phyloP scores from a whole-genome alignment of 345 rosid species.

The Atalantia buxifolia region DNA sequence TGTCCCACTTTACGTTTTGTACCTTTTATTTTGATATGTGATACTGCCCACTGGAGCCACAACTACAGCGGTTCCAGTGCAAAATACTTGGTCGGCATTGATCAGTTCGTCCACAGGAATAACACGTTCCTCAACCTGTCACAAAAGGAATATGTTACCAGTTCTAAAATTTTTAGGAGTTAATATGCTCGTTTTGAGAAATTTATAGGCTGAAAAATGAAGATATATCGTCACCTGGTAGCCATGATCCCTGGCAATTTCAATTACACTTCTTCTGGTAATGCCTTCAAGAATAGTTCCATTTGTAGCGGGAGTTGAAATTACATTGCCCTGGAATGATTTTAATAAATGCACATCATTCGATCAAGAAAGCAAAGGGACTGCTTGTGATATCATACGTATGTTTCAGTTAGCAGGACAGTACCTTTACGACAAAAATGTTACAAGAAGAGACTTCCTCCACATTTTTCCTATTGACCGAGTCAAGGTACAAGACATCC shows the following conservation, averaged over 20 bases:
- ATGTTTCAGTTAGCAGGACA: neutral
- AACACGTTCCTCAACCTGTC: conserved; percentile 62
- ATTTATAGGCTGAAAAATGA: neutral
- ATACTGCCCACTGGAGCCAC: conserved; percentile 66
- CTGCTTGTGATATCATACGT: neutral
- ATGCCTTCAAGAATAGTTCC: conserved; percentile 79
- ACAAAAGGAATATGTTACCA: neutral
- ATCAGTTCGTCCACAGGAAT: conserved; percentile 53
- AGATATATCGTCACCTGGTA: conserved; percentile 42
- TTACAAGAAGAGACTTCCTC: conserved; percentile 92
- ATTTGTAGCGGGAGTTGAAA: conserved; percentile 68
- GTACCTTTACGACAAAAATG: conserved; percentile 76
- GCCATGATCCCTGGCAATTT: conserved; percentile 64
- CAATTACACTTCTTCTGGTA: conserved; percentile 72
- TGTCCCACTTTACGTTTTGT: neutral
- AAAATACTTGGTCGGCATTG: conserved; percentile 70
- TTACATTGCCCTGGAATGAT: conserved; percentile 45
- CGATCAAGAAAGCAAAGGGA: neutral
- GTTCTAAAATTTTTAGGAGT: neutral
- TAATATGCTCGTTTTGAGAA: neutral
- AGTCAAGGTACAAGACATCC: conserved; percentile 85
- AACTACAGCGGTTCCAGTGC: conserved; percentile 79
- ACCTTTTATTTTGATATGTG: conserved; percentile 59
- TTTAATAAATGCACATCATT: neutral
- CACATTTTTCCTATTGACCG: conserved; percentile 48